Percentiles rank a stretch among this genome's conserved stretches.
Conservation (phyloP, 306 rosid genomes). For the Cucurbita moschata region DNA sequence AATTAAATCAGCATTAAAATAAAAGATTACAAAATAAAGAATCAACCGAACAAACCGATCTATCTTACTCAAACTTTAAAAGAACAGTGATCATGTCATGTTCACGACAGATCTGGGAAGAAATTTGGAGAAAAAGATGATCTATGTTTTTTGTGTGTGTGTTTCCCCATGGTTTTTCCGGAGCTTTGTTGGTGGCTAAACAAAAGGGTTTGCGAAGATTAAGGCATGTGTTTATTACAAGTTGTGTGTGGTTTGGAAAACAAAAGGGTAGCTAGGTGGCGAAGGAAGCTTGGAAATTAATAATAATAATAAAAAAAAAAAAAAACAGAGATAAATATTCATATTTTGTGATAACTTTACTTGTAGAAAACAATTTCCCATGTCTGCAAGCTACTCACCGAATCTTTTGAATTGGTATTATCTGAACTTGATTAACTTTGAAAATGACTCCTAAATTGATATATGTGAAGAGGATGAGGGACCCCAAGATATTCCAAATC, state of each 20-base stretch:
- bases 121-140: neutral
- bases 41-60: neutral
- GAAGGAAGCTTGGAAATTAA: neutral
- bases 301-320: neutral
- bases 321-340: neutral
- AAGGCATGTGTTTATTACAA: neutral
- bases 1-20: too few relatives aligned
- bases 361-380: slow-evolving; percentile 85
- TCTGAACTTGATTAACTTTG: slow-evolving; percentile 10
- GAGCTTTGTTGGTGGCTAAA: neutral
- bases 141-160: neutral
- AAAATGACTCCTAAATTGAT: slow-evolving; percentile 48
- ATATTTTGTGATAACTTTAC: slow-evolving; percentile 28
- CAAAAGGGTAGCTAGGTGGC: neutral
- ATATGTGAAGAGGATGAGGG: slow-evolving; percentile 13
- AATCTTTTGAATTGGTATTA: slow-evolving; percentile 32
- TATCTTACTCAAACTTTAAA: neutral
- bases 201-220: neutral
- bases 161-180: neutral
- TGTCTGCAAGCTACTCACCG: slow-evolving; percentile 54
- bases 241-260: neutral
- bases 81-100: neutral
- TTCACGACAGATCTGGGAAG: neutral
- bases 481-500: neutral
- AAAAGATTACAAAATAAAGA: neutral